Evolutionary conservation across 805 yeast genomes (phyloP), one percentile per base, ranked within the genome.

Genomic region (Cyberlindnera americana): DNA sequence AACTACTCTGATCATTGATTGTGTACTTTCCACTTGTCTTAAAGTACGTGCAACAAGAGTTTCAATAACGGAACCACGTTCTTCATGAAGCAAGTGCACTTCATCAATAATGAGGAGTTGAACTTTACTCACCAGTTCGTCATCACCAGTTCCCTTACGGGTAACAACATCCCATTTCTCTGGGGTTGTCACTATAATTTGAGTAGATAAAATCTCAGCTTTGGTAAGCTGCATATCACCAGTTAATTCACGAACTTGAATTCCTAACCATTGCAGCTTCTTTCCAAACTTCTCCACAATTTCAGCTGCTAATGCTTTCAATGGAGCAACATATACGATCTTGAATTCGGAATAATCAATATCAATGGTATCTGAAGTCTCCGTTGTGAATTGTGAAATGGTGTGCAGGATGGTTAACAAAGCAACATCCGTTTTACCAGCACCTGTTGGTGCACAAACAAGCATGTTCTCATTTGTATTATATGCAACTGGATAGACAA

Each of bases 91-190:
- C 56, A 93, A 68, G 71, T 93, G 99, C 0, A 93, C 98, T 64
- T 93, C 99, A 69, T 93, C 99, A 45, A 93, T 90, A 43, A 93
- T 87, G 41, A 93, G 65, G 12, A 93, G 65, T 59, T 82, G 86
- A 9, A 93, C 95, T 52, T 88, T 89, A 11, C 84, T 78, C 3
- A 87, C 86, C 33, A 90, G 62, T 50, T 89, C 95, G 35, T 77
- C 78, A 53, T 90, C 97, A 37, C 96, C 97, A 50, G 74, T 83
- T 27, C 90, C 82, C 57, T 93, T 93, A 57, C 98, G 76, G 0
- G 99, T 91, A 2, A 93, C 96, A 3, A 93, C 97, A 65, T 89
- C 97, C 97, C 97, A 89, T 60, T 89, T 89, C 57, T 89, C 97
- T 0, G 97, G 97, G 0, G 97, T 89, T 1, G 96, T 90, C 3